Base-by-base conservation (phyloP, 305 asterid species). In the Solanum aculeatissimum region DNA sequence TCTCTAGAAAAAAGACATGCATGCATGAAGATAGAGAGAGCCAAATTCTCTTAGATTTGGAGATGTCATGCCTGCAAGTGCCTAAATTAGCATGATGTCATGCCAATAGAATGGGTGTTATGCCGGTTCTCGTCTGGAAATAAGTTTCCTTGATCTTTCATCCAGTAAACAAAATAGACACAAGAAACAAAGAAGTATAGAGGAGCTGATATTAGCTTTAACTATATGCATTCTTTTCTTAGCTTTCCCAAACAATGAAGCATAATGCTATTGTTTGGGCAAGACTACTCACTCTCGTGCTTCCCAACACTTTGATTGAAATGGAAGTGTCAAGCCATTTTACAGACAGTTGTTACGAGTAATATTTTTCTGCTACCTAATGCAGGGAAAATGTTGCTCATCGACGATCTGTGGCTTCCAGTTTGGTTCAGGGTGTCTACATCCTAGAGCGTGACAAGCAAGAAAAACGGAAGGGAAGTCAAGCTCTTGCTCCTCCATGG, bases 401-500 rank as follows among this genome's bases (percentile, higher is more conserved):
- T 87, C 89, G 94, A 27, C 90, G 97, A 87, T 93, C 98, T 15
- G 91, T 94, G 60, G 95, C 98, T 7, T 98, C 99, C 71, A 77
- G 97, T 89, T 88, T 97, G 89, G 99, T 97, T 86, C 98, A 95
- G 83, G 87, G 98, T 15, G 98, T 95, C 13, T 95, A 97, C 86
- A 88, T 95, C 78, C 68, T 95, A 68, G 98, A 95, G 85, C 92
- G 95, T 55, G 99, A 97, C 87, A 98, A 94, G 53, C 96, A 94
- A 84, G 98, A 93, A 74, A 91, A 89, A 60, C 90, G 98, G 81
- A 88, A 87, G 54, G 98, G 92, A 32, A 54, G 21, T 85, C 90
- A 87, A 81, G 97, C 97, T 68, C 93, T 95, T 12, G 98, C 98
- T 85, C 95, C 98, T 87, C 94, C 93, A 38, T 97, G 99, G 99